phyloP scores from a whole-genome alignment of 1,139 yeast genomes.

The Pneumocystis murina region DNA sequence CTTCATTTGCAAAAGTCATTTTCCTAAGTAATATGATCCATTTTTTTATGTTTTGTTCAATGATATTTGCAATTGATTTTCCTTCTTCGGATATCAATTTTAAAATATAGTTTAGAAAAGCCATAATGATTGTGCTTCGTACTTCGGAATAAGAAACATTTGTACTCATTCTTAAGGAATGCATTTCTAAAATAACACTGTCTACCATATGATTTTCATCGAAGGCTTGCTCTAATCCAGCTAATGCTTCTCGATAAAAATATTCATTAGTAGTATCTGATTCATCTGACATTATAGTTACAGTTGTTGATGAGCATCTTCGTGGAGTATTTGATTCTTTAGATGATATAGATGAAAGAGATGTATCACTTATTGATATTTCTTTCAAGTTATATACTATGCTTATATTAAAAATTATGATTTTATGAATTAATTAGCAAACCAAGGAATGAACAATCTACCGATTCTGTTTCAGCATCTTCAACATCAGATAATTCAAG shows the following conservation, averaged over 20 bases:
- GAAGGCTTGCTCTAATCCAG: slow-evolving; percentile 84
- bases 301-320: slow-evolving; percentile 7
- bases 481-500: slow-evolving; percentile 21
- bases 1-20: slow-evolving; percentile 37
- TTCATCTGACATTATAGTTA: slow-evolving; percentile 14
- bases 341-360: slow-evolving; percentile 42
- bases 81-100: neutral
- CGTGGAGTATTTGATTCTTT: slow-evolving; percentile 4
- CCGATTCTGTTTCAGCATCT: slow-evolving; percentile 27
- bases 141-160: slow-evolving; percentile 90
- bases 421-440: neutral
- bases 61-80: neutral
- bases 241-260: slow-evolving; percentile 74
- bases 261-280: slow-evolving; percentile 38
- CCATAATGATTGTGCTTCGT: slow-evolving; percentile 61
- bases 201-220: slow-evolving; percentile 85
- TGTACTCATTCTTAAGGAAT: slow-evolving; percentile 93
- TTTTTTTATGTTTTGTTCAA: neutral
- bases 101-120: slow-evolving; percentile 32
- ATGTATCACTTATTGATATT: slow-evolving; percentile 62
- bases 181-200: slow-evolving; percentile 80
- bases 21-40: slow-evolving; percentile 41
- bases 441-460: slow-evolving; percentile 13
- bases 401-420: slow-evolving; percentile 2
- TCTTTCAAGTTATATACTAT: slow-evolving; percentile 46